Conservation (phyloP, 139 green algal genomes). For the Chlamydomonas asymmetrica region DNA sequence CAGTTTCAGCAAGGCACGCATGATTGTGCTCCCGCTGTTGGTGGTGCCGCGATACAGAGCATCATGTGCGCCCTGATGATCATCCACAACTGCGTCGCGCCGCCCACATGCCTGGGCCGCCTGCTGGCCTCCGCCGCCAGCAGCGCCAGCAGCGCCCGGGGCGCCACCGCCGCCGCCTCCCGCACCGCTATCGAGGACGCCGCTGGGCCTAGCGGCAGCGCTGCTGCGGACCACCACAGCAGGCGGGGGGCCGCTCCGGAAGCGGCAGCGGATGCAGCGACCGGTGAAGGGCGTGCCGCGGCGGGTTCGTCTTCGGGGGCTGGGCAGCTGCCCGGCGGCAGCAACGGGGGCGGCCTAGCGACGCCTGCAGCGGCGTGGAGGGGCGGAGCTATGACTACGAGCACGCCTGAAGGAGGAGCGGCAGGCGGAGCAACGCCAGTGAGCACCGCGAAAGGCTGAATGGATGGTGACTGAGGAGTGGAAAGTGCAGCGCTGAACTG, state of each 20-base stretch:
- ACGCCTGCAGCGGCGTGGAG: neutral
- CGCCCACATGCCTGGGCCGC: conserved; percentile 41
- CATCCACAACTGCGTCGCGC: conserved; percentile 55
- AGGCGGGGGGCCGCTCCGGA: neutral
- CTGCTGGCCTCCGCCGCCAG: conserved; percentile 30
- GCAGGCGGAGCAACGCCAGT: no score
- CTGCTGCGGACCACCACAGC: conserved; percentile 3
- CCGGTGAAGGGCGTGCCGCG: neutral
- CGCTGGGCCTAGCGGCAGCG: no score
- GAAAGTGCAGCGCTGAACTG: no score
- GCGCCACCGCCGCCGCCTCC: neutral
- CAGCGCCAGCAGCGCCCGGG: neutral
- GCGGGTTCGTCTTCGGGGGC: no score
- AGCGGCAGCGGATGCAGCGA: neutral
- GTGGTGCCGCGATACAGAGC: conserved; percentile 20
- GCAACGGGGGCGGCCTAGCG: no score
- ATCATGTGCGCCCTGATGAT: conserved; percentile 58
- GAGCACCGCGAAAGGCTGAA: no score
- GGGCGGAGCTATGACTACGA: neutral
- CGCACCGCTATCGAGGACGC: neutral
- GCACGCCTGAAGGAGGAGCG: no score
- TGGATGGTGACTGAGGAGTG: no score
- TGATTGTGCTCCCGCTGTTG: neutral
- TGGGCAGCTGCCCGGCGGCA: no score
- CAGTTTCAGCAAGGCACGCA: no score